Evolutionary conservation across 768 basidiomycete genomes (phyloP), one percentile per base, ranked within the genome.

Genomic region (Exidia glandulosa): DNA sequence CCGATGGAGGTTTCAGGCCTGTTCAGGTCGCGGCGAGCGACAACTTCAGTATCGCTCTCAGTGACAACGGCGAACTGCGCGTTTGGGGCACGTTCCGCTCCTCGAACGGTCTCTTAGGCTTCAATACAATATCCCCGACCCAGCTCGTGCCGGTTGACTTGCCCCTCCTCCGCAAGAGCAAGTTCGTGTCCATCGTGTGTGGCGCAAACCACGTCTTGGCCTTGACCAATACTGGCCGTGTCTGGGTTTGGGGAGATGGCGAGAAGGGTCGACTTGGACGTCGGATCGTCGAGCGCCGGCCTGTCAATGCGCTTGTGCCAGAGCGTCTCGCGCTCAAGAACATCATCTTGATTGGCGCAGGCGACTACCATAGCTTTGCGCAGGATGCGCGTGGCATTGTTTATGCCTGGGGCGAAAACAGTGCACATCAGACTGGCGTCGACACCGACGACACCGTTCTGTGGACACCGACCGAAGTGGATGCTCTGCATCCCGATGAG

Each of bases 341-440:
- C n/a, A 76, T 79, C 48, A 72, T 74, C 30, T 63, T 68, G 25
- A 72, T 79, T 59, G 76, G 75, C 6, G 67, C 75, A 1, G 78
- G 79, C 4, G 66, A 66, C 14, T 79, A 72, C 66, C 76, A 79
- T 66, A 75, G 74, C 13, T 80, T 79, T 66, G 78, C 79, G 0
- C 70, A 79, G 48, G 68, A 74, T 62, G 59, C 64, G 29, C 61
- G 70, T n/a, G 79, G 78, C 10, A 62, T 61, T 16, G 78, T 79
- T 31, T 80, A 68, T 64, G 76, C 73, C 12, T 80, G 79, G 79
- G 79, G 79, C 2, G 65, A 75, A 30, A 79, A 80, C 67, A 30
- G 36, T 63, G 30, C 12, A 9, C 29, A 87, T 29, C 89, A 91
- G 71, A 83, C 82, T 1, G 89, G 88, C 32, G 85, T 87, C 0